Evolutionary conservation across 225 moss, liverwort and hornwort genomes (phyloP).

Genomic region (Pleurozium schreberi): DNA sequence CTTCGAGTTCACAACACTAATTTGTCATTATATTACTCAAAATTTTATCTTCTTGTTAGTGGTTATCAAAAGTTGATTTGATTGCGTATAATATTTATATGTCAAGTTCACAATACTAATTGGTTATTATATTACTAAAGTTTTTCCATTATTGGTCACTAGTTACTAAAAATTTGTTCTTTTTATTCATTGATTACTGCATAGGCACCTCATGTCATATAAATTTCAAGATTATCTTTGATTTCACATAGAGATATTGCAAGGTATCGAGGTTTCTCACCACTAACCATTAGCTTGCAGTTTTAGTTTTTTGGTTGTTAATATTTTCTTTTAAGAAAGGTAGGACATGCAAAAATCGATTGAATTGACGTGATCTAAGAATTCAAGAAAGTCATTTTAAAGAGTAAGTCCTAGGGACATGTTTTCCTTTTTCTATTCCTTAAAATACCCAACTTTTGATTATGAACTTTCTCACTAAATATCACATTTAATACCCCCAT

Average conservation of each 20-base stretch:
- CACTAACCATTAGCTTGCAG: not conserved
- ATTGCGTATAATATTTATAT: too few species aligned
- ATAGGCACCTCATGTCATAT: not conserved
- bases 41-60: accelerated
- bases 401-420: not conserved
- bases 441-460: not conserved
- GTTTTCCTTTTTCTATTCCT: not conserved
- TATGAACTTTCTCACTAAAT: not conserved
- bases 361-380: not conserved
- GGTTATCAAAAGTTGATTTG: not conserved
- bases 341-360: not conserved
- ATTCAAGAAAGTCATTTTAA: not conserved
- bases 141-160: not conserved
- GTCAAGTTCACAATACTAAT: not conserved
- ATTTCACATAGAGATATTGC: not conserved
- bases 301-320: not conserved
- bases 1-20: not conserved
- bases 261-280: not conserved
- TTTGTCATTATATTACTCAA: not conserved
- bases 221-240: not conserved
- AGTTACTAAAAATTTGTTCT: too few species aligned
- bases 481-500: not conserved
- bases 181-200: too few species aligned
- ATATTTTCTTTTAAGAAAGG: not conserved
- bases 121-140: not conserved